Evolutionary conservation across 2,329 filamentous ascomycete genomes (phyloP).

Genomic region (Nothopassalora personata): DNA sequence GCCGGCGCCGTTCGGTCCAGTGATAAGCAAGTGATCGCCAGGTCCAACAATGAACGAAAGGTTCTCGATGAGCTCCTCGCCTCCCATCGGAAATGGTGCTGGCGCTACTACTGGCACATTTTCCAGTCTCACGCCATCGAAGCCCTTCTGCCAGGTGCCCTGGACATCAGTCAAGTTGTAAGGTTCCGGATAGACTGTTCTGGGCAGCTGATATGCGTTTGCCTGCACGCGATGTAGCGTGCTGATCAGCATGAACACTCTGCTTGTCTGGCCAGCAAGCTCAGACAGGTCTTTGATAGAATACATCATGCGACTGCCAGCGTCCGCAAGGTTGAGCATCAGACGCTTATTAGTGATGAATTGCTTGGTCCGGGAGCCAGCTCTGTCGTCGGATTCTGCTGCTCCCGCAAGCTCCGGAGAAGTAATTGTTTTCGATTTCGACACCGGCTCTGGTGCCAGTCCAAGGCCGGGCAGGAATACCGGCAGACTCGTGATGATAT

Average conservation of each 20-base stretch:
- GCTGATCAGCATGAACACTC: constrained; percentile 91
- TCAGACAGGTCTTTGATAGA: constrained; percentile 97
- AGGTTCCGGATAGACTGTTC: constrained; percentile 65
- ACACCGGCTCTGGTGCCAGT: constrained; percentile 52
- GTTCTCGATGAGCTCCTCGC: constrained; percentile 84
- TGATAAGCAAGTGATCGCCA: constrained; percentile 90
- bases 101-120: constrained; percentile 91
- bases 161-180: constrained; percentile 89
- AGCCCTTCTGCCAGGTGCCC: constrained; percentile 89
- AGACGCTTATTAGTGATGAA: constrained; percentile 99
- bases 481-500: constrained; percentile 84
- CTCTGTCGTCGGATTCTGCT: constrained; percentile 19
- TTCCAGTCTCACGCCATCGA: constrained; percentile 88
- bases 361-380: constrained; percentile 81
- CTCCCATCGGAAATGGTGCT: constrained; percentile 78
- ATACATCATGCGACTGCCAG: constrained; percentile 98
- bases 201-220: constrained; percentile 70
- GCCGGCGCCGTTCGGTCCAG: constrained; percentile 88
- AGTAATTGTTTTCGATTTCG: constrained; percentile 52
- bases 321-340: constrained; percentile 95
- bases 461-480: constrained; percentile 95
- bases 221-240: constrained; percentile 92
- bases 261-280: constrained; percentile 88
- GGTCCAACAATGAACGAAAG: constrained; percentile 83
- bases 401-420: background rate